A percentile compares a stretch with the other conserved stretches of the same genome.
Evolutionary conservation across 208 protist genomes (phyloP).

Genomic region (Naegleria fowleri): DNA sequence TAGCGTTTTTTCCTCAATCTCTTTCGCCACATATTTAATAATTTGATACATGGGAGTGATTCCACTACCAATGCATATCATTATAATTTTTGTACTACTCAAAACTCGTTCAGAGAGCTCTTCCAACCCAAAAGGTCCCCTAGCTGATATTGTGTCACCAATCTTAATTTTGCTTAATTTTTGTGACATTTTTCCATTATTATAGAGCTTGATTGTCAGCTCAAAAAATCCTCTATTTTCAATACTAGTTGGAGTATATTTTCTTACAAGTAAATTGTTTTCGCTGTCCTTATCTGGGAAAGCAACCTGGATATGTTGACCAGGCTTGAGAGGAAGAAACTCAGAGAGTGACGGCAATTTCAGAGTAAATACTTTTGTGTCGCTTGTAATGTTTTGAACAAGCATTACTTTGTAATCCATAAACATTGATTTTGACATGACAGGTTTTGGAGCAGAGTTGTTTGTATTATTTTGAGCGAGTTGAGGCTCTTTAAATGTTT

Average conservation of each 20-base stretch:
- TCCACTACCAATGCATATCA: constrained; percentile 52
- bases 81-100: background rate
- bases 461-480: background rate
- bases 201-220: constrained; percentile 55
- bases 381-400: background rate
- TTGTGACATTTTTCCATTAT: constrained; percentile 66
- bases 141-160: constrained; percentile 48
- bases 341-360: background rate
- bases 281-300: background rate
- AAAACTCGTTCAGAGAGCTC: background rate
- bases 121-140: background rate
- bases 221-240: constrained; percentile 17
- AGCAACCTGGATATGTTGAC: constrained; percentile 14
- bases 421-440: background rate
- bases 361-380: constrained; percentile 17
- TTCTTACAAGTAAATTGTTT: background rate
- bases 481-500: background rate
- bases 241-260: constrained; percentile 5
- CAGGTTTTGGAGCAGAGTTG: background rate
- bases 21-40: constrained; percentile 44
- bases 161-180: constrained; percentile 71
- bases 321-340: background rate
- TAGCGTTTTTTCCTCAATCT: background rate
- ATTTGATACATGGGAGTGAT: constrained; percentile 83
- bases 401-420: background rate